These are phyloP conservation scores for Perkinsus marinus DNA, from an alignment of 169 alveolate species.

Conservation along the genomic window DNA sequence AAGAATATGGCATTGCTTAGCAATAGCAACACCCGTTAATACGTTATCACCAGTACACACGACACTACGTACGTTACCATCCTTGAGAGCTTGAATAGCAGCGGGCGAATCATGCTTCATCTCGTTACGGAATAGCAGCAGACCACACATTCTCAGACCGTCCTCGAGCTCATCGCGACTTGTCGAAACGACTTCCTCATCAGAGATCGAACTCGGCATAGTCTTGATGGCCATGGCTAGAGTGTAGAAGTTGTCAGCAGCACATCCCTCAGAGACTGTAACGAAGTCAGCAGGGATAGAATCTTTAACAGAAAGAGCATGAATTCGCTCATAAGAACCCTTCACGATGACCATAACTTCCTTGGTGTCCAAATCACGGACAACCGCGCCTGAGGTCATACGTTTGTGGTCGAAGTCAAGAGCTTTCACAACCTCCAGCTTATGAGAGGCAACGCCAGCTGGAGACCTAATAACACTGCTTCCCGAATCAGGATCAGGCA, in stretches of 20 bases:
- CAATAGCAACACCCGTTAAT: slow-evolving; percentile 1
- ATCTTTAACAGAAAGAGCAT: background rate
- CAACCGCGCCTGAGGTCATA: background rate
- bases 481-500: background rate
- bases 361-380: background rate
- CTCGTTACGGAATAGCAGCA: slow-evolving; percentile 1
- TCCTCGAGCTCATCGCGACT: background rate
- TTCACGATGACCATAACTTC: background rate
- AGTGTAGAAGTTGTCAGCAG: background rate
- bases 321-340: slow-evolving; percentile 9
- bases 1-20: background rate
- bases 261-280: background rate
- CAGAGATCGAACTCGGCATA: background rate
- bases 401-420: background rate
- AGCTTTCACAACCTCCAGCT: background rate
- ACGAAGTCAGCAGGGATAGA: background rate
- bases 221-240: background rate
- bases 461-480: background rate
- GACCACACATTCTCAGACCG: background rate
- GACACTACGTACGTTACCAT: background rate
- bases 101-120: slow-evolving; percentile 5
- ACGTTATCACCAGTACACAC: slow-evolving; percentile 5
- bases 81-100: background rate
- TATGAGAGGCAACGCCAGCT: background rate
- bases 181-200: background rate